Percentiles rank a stretch among this genome's conserved stretches.
These are phyloP conservation scores for Cyclostephanos tholiformis DNA, from an alignment of 108 stramenopile species.

Conservation along the genomic window DNA sequence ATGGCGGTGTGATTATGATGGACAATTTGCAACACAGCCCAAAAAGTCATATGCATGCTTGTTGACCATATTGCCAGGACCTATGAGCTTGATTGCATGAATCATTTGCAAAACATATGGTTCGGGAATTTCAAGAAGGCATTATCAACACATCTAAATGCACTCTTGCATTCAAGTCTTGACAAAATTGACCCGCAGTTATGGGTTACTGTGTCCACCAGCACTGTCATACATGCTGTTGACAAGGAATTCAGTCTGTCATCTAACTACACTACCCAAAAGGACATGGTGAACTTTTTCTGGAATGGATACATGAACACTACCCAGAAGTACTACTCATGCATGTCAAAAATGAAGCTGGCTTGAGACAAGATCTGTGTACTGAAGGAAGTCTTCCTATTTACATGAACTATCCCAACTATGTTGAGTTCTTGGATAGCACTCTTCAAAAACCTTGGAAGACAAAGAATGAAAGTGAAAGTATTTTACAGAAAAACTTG, in stretches of 20 bases:
- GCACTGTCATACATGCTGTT: conserved; percentile 14
- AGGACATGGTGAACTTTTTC: conserved; percentile 28
- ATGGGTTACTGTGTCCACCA: conserved; percentile 23
- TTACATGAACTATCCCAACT: conserved; percentile 8
- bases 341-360: conserved; percentile 28
- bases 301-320: conserved; percentile 13
- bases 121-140: conserved; percentile 23
- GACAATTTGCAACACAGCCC: conserved; percentile 21
- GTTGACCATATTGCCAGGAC: not conserved
- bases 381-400: conserved; percentile 8
- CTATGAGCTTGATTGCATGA: conserved; percentile 29
- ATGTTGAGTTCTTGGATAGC: conserved; percentile 36
- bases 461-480: conserved; percentile 4
- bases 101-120: conserved; percentile 28
- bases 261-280: conserved; percentile 39
- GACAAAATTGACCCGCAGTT: conserved; percentile 33
- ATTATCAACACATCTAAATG: conserved; percentile 17
- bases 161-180: conserved; percentile 4
- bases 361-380: conserved; percentile 35
- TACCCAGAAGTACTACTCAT: conserved; percentile 25
- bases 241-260: conserved; percentile 38
- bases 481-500: conserved; percentile 29
- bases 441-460: not conserved
- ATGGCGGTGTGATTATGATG: conserved; percentile 11
- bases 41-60: not conserved